Base-by-base conservation (phyloP, 2,329 filamentous ascomycete genomes). In the Gaeumannomyces tritici region DNA sequence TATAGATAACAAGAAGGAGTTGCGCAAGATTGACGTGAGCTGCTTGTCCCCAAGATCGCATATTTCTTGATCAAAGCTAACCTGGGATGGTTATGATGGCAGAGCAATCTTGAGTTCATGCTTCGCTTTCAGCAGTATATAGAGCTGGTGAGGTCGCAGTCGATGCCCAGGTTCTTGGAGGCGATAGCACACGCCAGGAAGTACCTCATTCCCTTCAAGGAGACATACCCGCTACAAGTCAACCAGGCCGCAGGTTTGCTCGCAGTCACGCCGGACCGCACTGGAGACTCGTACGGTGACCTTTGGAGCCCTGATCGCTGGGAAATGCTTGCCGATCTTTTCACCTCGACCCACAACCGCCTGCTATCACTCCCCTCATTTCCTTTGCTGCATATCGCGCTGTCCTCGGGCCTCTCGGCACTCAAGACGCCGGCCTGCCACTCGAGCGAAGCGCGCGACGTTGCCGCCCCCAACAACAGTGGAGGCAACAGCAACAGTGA, bases 351-450 rank as follows among this genome's bases (percentile, higher is more conserved):
- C 1, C 91, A 98, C 76, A 92, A 96, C 78, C 86, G 82, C 57
- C 86, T 99, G 5, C 88, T 96, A 66, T 87, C 88, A 21, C 84
- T 99, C 0, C 93, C 95, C 0, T 82, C 89, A 2, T 85, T 88
- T 26, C 93, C 95, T 0, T 84, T 97, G 24, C 85, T 99, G 29
- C 91, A 98, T 75, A 89, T 96, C 65, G 95, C 95, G 15, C 84
- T 99, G 12, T 91, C 89, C 0, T 92, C 93, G 0, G 95, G 95
- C 9, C 83, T 99, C 12, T 97, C 93, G 0, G 93, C 95, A 1
- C 87, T 99, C 67, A 99, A 99, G 75, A 98, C 95, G 0, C 95
- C 95, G 0, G 88, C 91, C 21, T 99, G 95, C 73, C 93, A 98
- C 76, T 89, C 89, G 1, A 77, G 80, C 27, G 78, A 83, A 5